Evolutionary conservation across 345 rosid genomes (phyloP).

Genomic region (Eucalyptus sp.): DNA sequence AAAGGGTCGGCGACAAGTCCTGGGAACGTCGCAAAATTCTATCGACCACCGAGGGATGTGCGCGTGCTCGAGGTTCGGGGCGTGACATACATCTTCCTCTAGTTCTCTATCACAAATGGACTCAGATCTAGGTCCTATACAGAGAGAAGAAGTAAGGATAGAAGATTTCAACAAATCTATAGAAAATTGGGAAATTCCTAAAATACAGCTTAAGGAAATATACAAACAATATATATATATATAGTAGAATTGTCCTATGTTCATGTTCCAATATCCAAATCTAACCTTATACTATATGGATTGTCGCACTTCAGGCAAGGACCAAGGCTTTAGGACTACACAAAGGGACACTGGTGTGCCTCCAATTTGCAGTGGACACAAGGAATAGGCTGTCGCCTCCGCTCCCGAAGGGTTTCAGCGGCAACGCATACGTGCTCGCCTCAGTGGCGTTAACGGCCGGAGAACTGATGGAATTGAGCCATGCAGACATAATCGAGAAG

Average conservation of each 20-base stretch:
- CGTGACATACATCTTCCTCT: too few species aligned
- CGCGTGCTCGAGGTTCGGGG: too few species aligned
- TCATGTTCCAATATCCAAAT: not conserved
- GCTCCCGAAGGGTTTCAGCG: constrained; percentile 38
- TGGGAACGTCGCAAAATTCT: too few species aligned
- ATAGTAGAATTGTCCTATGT: not conserved
- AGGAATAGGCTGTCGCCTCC: constrained; percentile 37
- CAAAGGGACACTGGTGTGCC: constrained; percentile 44
- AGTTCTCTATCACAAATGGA: too few species aligned
- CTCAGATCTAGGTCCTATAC: too few species aligned
- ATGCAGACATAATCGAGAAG: constrained; percentile 19
- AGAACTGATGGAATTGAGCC: constrained; percentile 25
- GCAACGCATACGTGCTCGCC: constrained; percentile 56
- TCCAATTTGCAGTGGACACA: constrained; percentile 58
- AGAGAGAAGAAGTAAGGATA: too few species aligned
- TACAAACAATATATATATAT: too few species aligned
- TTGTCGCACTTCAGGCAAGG: constrained; percentile 30
- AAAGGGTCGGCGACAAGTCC: too few species aligned
- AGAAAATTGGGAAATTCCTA: too few species aligned
- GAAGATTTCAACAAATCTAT: too few species aligned
- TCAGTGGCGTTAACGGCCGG: constrained; percentile 36
- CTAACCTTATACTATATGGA: not conserved
- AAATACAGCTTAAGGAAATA: too few species aligned
- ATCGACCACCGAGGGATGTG: too few species aligned
- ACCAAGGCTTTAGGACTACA: constrained; percentile 28